Evolutionary conservation across 495 filamentous ascomycete species (phyloP).

Genomic region (Xylona heveae): DNA sequence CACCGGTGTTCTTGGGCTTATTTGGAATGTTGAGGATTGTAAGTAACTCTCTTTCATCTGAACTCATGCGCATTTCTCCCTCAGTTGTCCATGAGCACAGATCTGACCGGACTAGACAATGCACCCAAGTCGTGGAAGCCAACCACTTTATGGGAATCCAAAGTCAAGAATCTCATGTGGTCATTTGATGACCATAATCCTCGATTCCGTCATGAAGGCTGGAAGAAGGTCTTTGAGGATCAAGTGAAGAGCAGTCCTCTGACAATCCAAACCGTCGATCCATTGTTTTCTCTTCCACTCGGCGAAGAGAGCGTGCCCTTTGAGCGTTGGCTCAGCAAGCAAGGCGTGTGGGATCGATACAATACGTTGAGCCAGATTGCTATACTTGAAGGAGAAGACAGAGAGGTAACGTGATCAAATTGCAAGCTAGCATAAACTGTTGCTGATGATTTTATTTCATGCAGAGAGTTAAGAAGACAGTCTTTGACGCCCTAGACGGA

Average conservation of each 20-base stretch:
- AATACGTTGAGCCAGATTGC: slow-evolving; percentile 39
- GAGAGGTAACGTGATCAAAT: slow-evolving; percentile 17
- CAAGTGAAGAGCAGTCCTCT: slow-evolving; percentile 20
- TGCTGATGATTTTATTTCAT: not conserved
- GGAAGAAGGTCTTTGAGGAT: slow-evolving; percentile 29
- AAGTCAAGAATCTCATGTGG: slow-evolving; percentile 28
- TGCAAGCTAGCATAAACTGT: not conserved
- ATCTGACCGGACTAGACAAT: slow-evolving; percentile 21
- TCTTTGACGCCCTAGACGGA: slow-evolving; percentile 21
- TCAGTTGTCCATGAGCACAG: not conserved
- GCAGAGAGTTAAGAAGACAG: slow-evolving; percentile 16
- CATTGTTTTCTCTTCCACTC: slow-evolving; percentile 28
- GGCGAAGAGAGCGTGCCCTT: slow-evolving; percentile 17
- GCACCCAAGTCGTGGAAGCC: slow-evolving; percentile 22
- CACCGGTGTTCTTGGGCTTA: slow-evolving; percentile 30
- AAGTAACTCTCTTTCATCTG: slow-evolving; percentile 5
- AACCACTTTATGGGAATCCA: slow-evolving; percentile 29
- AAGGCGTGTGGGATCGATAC: slow-evolving; percentile 32
- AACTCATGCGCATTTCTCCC: too few species aligned
- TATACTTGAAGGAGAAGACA: slow-evolving; percentile 24
- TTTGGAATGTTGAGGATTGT: slow-evolving; percentile 52
- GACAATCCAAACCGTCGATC: slow-evolving; percentile 19
- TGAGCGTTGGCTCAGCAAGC: slow-evolving; percentile 26
- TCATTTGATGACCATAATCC: slow-evolving; percentile 26
- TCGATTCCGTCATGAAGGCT: slow-evolving; percentile 32